Evolutionary conservation across 768 basidiomycete genomes (phyloP), one percentile per base, ranked within the genome.

Genomic region (Neoboletus brunneissimus): DNA sequence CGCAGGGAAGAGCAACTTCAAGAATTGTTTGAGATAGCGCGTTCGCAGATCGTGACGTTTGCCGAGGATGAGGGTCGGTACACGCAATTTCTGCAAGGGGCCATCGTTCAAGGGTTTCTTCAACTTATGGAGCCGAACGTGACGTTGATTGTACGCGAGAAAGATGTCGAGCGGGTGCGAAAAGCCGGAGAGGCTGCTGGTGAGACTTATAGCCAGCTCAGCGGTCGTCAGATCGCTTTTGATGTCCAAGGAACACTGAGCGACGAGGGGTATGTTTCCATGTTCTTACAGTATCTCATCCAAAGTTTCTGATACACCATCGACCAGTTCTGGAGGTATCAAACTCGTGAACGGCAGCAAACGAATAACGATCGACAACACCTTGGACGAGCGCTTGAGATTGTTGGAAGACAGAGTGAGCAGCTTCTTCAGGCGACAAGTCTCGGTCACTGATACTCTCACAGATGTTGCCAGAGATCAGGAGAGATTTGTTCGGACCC

Each of bases 401-500:
- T 72, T 98, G 61, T 76, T 99, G 40, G 94, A 98, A 74, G 92
- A 97, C 68, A 81, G 89, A 75, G 94, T 92, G 60, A 59, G 86
- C 73, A 11, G 15, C 29, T 29, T n/a, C 22, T n/a, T 32, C 42
- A 5, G 27, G n/a, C 15, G 12, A 51, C 18, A 8, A 3, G 41
- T 37, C 32, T 32, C 15, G 5, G 12, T 20, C 10, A 31, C 44
- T 58, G 23, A 67, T n/a, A 22, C n/a, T 35, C 22, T 48, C 22
- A 27, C 22, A 96, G 92, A 98, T 98, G 96, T 79, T 98, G 25
- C 96, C 96, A 2, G 94, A 97, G 75, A 92, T 98, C 63, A 79
- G 96, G 63, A 80, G 79, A 60, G 89, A 94, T 64, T 79, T 98
- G 44, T 98, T 96, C 63, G 96, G 96, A 16, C 73, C 79, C 34